Percentiles rank a stretch among this genome's conserved stretches.
Evolutionary conservation across 345 rosid species (phyloP).

Genomic region (Eucalyptus marginata): DNA sequence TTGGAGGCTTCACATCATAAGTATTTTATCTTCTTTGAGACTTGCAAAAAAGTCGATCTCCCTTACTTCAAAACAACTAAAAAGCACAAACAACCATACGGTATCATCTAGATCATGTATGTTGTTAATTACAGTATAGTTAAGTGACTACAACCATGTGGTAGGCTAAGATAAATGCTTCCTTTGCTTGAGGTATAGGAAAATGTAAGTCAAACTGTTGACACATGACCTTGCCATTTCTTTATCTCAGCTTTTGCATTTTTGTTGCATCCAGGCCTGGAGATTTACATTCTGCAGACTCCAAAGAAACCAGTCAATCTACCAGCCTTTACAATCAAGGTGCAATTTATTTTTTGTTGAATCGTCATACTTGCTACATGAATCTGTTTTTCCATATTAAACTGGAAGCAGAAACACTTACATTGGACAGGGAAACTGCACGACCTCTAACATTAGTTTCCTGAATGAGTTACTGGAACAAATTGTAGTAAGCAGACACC

Average conservation of each 20-base stretch:
- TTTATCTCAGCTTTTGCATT: background rate
- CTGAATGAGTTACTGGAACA: background rate
- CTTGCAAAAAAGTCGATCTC: background rate
- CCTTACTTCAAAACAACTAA: background rate
- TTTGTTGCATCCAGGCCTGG: constrained; percentile 7
- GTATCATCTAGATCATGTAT: background rate
- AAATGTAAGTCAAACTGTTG: background rate
- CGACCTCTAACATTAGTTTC: background rate
- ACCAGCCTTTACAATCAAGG: constrained; percentile 1
- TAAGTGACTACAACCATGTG: background rate
- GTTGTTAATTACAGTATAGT: background rate
- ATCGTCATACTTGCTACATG: background rate
- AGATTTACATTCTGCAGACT: background rate
- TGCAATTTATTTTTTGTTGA: background rate
- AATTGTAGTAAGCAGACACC: background rate
- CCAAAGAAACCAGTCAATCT: background rate
- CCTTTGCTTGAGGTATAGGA: background rate
- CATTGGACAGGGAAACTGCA: background rate
- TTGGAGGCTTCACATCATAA: background rate
- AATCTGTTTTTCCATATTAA: background rate
- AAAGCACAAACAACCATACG: background rate
- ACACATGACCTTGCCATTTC: background rate
- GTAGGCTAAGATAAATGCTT: background rate
- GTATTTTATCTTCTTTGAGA: background rate
- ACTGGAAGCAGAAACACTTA: background rate